These are phyloP conservation scores for Fagus sylvatica DNA, from an alignment of 306 rosid species.

Conservation along the genomic window DNA sequence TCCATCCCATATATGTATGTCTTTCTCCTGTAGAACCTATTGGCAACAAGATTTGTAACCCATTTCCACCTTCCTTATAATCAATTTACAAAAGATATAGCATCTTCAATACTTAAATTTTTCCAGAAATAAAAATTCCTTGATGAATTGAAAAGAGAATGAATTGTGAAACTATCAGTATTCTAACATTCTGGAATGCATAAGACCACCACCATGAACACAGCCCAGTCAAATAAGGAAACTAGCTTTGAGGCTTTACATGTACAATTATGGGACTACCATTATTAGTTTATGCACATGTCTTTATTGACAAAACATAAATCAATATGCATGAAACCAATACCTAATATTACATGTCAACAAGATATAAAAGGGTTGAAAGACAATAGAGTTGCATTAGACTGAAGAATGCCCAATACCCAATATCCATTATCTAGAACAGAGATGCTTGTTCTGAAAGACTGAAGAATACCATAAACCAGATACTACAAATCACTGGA, in stretches of 20 bases:
- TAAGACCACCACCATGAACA: neutral
- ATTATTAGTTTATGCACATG: neutral
- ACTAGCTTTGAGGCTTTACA: neutral
- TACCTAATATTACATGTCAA: neutral
- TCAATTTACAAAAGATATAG: neutral
- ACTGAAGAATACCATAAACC: neutral
- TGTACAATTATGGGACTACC: neutral
- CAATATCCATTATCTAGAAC: neutral
- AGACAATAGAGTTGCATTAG: neutral
- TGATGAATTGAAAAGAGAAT: neutral
- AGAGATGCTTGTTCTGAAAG: neutral
- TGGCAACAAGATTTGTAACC: neutral
- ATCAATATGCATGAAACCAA: neutral
- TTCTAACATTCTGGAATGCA: neutral
- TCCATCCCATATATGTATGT: conserved; percentile 13
- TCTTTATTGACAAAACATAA: neutral
- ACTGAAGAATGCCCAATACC: too few relatives aligned
- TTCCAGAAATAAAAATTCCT: neutral
- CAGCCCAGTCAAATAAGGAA: neutral
- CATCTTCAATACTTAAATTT: neutral
- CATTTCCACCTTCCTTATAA: neutral
- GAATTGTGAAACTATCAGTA: neutral
- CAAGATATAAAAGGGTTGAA: neutral
- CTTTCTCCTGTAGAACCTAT: conserved; percentile 21
- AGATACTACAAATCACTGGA: neutral